These are phyloP conservation scores for Malus orientalis DNA, from an alignment of 306 rosid genomes.

Conservation along the genomic window DNA sequence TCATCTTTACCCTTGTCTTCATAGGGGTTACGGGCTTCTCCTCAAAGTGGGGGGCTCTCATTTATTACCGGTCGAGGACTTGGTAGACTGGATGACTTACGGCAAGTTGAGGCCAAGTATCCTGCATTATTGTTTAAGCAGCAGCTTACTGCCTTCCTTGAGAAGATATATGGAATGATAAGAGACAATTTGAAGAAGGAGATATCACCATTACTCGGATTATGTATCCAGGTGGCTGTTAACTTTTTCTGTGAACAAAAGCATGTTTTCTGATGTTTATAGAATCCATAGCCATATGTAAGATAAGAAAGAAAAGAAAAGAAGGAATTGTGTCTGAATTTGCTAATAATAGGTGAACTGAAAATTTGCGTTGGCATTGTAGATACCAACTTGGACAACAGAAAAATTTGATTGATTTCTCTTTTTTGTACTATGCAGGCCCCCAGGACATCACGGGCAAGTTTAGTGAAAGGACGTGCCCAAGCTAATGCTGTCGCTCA, in stretches of 20 bases:
- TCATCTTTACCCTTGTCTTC: conserved; percentile 10
- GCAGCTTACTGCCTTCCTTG: conserved; percentile 99
- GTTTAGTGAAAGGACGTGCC: conserved; percentile 94
- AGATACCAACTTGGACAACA: conserved; percentile 9
- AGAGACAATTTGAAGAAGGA: conserved; percentile 96
- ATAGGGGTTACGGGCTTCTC: conserved; percentile 90
- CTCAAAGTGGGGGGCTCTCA: conserved; percentile 85
- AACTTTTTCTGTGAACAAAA: neutral
- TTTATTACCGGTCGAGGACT: conserved; percentile 87
- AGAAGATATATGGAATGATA: conserved; percentile 96
- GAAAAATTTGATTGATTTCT: conserved; percentile 13
- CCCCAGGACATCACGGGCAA: conserved; percentile 85
- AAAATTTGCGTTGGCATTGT: neutral
- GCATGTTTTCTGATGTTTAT: neutral
- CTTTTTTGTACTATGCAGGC: conserved; percentile 57
- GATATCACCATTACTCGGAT: conserved; percentile 94
- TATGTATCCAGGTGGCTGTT: conserved; percentile 80
- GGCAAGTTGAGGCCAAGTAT: conserved; percentile 99
- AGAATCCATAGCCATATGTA: neutral
- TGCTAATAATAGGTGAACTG: neutral
- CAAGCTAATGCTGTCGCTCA: conserved; percentile 94
- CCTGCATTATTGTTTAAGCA: conserved; percentile 97
- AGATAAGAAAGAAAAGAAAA: neutral
- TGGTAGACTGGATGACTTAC: conserved; percentile 81
- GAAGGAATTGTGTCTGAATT: neutral